Percentiles rank a stretch among this genome's conserved stretches.
Evolutionary conservation across 306 rosid genomes (phyloP).

Genomic region (Abrus pulchellus): DNA sequence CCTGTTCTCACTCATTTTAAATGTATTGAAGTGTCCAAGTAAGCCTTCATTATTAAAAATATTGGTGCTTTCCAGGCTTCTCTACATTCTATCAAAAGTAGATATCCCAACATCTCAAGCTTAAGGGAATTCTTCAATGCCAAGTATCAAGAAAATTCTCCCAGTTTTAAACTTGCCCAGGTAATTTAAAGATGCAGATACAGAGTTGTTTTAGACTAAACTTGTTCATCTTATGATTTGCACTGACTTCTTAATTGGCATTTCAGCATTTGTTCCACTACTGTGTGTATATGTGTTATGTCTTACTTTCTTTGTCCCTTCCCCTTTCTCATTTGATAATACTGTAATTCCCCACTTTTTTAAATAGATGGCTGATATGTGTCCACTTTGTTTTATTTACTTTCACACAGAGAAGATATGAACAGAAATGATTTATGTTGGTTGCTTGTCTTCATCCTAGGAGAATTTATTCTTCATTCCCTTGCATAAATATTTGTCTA

Average conservation of each 20-base stretch:
- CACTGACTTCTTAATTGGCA: slow-evolving; percentile 31
- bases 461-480: not conserved
- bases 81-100: slow-evolving; percentile 94
- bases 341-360: not conserved
- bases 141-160: slow-evolving; percentile 91
- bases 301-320: slow-evolving; percentile 12
- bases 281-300: not conserved
- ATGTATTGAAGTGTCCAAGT: slow-evolving; percentile 42
- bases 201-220: slow-evolving; percentile 28
- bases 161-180: slow-evolving; percentile 99
- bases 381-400: slow-evolving; percentile 4
- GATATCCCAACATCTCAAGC: slow-evolving; percentile 81
- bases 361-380: not conserved
- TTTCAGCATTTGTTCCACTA: slow-evolving; percentile 28
- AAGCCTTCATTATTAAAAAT: slow-evolving; percentile 8
- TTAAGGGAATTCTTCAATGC: slow-evolving; percentile 93
- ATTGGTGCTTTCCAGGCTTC: slow-evolving; percentile 79
- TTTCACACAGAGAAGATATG: not conserved
- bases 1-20: slow-evolving; percentile 39
- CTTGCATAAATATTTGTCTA: slow-evolving; percentile 11
- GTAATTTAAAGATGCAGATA: slow-evolving; percentile 58
- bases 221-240: slow-evolving; percentile 39
- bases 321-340: slow-evolving; percentile 12
- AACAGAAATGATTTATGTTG: not conserved
- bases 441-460: slow-evolving; percentile 4